These are phyloP conservation scores for Cyamopsis tetragonoloba DNA, from an alignment of 306 rosid species.

Conservation along the genomic window DNA sequence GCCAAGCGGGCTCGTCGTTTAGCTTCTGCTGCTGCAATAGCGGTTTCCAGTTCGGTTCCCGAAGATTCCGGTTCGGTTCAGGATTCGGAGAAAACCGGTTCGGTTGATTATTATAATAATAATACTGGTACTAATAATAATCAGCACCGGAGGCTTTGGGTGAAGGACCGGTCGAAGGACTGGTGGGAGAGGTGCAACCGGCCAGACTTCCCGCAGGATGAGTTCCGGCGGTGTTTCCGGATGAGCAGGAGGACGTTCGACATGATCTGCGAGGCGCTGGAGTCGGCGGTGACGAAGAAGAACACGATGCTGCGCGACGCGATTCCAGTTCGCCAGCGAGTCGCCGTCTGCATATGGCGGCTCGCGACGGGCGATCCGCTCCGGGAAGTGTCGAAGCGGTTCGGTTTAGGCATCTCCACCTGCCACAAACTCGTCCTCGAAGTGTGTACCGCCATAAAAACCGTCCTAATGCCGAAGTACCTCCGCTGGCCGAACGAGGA, in stretches of 20 bases:
- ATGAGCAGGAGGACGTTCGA: conserved; percentile 71
- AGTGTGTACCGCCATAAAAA: conserved; percentile 60
- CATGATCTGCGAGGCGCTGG: conserved; percentile 69
- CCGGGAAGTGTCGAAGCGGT: conserved; percentile 61
- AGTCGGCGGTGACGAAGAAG: conserved; percentile 57
- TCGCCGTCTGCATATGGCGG: conserved; percentile 79
- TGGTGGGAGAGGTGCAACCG: conserved; percentile 75
- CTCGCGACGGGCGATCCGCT: conserved; percentile 85
- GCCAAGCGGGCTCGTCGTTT: conserved; percentile 39
- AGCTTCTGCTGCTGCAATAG: conserved; percentile 18
- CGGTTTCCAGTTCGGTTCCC: not conserved
- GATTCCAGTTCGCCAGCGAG: conserved; percentile 78
- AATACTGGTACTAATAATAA: no score
- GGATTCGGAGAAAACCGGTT: no score
- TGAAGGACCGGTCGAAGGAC: conserved; percentile 72
- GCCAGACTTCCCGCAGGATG: conserved; percentile 53
- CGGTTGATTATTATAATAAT: no score
- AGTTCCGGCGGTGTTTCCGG: conserved; percentile 56
- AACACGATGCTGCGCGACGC: conserved; percentile 86
- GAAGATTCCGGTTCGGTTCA: not conserved
- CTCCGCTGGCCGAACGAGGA: conserved; percentile 57
- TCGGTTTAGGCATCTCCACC: conserved; percentile 78
- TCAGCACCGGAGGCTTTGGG: conserved; percentile 60
- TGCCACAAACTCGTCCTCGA: conserved; percentile 81
- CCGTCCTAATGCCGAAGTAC: conserved; percentile 60